Evolutionary conservation across 78 protist genomes (phyloP).

Genomic region (Emiliania huxleyi): DNA sequence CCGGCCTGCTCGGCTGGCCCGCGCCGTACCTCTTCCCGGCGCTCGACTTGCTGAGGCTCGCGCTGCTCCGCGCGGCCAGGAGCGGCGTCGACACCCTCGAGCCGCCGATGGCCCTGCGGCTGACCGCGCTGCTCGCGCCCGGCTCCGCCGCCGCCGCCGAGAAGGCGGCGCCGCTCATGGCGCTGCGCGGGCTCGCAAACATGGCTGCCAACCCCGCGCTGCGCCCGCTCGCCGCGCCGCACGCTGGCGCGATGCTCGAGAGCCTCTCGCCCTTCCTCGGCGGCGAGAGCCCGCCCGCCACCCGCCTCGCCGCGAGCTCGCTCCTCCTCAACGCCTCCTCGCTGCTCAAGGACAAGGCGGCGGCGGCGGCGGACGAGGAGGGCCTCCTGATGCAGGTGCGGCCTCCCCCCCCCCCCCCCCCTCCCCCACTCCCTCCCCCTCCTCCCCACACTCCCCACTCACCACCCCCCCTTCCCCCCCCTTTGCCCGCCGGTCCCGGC

Average conservation of each 20-base stretch:
- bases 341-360: not conserved
- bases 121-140: not conserved
- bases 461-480: no score
- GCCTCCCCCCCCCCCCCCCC: no score
- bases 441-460: no score
- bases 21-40: not conserved
- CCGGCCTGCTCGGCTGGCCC: not conserved
- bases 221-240: not conserved
- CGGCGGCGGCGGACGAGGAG: not conserved
- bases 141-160: not conserved
- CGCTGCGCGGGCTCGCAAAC: not conserved
- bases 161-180: constrained; percentile 7
- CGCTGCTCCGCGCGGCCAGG: not conserved
- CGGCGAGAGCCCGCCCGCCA: not conserved
- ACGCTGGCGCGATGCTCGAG: not conserved
- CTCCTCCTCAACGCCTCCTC: not conserved
- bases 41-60: not conserved
- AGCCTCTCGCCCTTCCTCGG: not conserved
- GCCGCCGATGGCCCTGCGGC: not conserved
- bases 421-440: no score
- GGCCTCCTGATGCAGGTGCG: no score
- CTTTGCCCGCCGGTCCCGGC: no score
- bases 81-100: not conserved
- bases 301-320: not conserved
- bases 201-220: not conserved